A percentile compares a stretch with the other conserved stretches of the same genome.
These are phyloP conservation scores for Boletus barrowsii DNA, from an alignment of 768 basidiomycete genomes.

Conservation along the genomic window DNA sequence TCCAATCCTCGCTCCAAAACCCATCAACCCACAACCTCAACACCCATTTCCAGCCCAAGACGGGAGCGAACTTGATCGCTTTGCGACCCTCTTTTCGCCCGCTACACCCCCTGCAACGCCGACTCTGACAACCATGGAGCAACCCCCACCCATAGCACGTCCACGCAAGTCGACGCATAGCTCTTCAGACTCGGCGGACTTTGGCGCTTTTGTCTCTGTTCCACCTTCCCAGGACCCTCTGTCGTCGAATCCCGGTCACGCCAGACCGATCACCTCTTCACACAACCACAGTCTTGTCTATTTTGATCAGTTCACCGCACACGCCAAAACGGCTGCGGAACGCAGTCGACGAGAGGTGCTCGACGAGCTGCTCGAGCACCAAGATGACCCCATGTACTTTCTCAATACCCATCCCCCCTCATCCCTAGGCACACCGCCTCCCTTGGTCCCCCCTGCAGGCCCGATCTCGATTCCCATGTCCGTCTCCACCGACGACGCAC, in stretches of 20 bases:
- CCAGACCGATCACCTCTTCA: no score
- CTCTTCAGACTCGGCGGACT: constrained; percentile 51
- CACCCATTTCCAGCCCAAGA: no score
- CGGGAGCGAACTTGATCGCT: constrained; percentile 33
- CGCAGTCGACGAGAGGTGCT: constrained; percentile 51
- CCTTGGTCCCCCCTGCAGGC: constrained; percentile 13
- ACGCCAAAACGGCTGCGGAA: constrained; percentile 53
- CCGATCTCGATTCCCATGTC: constrained; percentile 34
- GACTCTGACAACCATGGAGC: constrained; percentile 1
- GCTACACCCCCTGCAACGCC: constrained; percentile 31
- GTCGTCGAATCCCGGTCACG: not conserved
- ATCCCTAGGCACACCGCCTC: not conserved
- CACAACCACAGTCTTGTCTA: constrained; percentile 42
- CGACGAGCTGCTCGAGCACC: constrained; percentile 61
- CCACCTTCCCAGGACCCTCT: constrained; percentile 50
- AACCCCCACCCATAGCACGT: not conserved
- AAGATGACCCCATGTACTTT: constrained; percentile 73
- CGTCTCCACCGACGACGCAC: constrained; percentile 33
- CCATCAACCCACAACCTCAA: no score
- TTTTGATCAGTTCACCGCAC: constrained; percentile 58
- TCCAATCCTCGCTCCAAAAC: not conserved
- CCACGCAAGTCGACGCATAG: constrained; percentile 14
- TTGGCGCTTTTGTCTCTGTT: constrained; percentile 62
- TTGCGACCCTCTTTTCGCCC: constrained; percentile 44
- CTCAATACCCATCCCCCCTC: constrained; percentile 17